Evolutionary conservation across 169 alveolate genomes (phyloP).

Genomic region (Plasmodium falciparum): DNA sequence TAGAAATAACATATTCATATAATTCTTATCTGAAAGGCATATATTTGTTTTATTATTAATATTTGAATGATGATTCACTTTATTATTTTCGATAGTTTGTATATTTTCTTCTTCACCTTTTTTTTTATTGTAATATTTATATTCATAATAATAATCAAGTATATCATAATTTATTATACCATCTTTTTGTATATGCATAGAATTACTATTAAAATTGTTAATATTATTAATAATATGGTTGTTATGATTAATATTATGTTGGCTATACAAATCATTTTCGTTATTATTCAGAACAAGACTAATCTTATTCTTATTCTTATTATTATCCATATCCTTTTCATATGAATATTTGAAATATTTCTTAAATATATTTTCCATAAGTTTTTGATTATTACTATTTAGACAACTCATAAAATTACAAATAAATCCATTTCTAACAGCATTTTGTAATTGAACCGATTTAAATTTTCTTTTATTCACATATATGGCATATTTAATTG

Average conservation of each 20-base stretch:
- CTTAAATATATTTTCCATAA: constrained; percentile 56
- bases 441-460: constrained; percentile 22
- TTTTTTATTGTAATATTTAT: constrained; percentile 20
- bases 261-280: too few relatives aligned
- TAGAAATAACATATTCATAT: not conserved
- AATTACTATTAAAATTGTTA: not conserved
- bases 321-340: not conserved
- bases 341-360: constrained; percentile 30
- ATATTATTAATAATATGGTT: too few relatives aligned
- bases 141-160: constrained; percentile 45
- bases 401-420: constrained; percentile 55
- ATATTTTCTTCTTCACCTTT: constrained; percentile 13
- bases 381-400: constrained; percentile 14
- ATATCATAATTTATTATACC: constrained; percentile 31
- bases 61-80: not conserved
- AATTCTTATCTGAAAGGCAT: constrained; percentile 3
- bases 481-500: constrained; percentile 49
- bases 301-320: too few relatives aligned
- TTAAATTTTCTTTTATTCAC: constrained; percentile 57
- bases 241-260: too few relatives aligned
- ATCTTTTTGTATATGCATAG: constrained; percentile 57
- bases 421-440: constrained; percentile 56
- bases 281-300: not conserved
- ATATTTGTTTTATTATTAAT: not conserved
- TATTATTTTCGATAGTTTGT: not conserved